Percentiles rank a stretch among this genome's conserved stretches.
Evolutionary conservation across 2,329 filamentous ascomycete species (phyloP).

Genomic region (Pseudocercospora fijiensis): DNA sequence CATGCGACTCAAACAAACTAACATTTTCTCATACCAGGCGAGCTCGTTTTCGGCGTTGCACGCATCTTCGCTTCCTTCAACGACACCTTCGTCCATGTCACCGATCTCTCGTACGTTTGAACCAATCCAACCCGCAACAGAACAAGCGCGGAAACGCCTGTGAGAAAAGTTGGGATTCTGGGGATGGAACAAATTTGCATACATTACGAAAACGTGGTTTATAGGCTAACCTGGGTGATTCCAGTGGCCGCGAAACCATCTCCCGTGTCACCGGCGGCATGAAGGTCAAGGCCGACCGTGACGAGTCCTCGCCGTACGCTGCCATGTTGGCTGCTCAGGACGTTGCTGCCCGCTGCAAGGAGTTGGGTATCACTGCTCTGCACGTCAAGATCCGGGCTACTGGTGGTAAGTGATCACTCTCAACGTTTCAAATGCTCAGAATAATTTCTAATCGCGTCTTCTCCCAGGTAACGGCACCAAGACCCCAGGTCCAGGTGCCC

Average conservation of each 20-base stretch:
- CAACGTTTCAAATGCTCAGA: not conserved
- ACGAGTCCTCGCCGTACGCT: constrained; percentile 99
- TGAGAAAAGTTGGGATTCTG: constrained; percentile 6
- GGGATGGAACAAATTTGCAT: constrained; percentile 31
- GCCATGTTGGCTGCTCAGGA: constrained; percentile 99
- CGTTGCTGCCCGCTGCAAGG: constrained; percentile 86
- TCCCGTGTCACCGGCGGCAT: constrained; percentile 99
- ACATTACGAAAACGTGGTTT: constrained; percentile 36
- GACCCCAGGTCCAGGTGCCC: constrained; percentile 97
- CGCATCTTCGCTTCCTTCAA: constrained; percentile 88
- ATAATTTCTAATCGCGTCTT: not conserved
- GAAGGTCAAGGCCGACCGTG: constrained; percentile 99
- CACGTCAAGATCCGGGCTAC: constrained; percentile 99
- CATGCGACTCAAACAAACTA: constrained; percentile 23
- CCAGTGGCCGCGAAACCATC: constrained; percentile 99
- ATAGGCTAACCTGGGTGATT: constrained; percentile 68
- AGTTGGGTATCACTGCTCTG: constrained; percentile 86
- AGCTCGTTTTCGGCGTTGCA: constrained; percentile 96
- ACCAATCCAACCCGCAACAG: constrained; percentile 9
- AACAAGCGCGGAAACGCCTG: constrained; percentile 15
- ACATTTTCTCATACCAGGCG: constrained; percentile 59
- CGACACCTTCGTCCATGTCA: constrained; percentile 81
- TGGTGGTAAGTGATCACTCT: constrained; percentile 65
- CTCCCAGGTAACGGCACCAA: constrained; percentile 90
- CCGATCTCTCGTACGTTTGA: constrained; percentile 71